Percentiles rank a stretch among this genome's conserved stretches.
These are phyloP conservation scores for Phragmites australis DNA, from an alignment of 176 grass and related monocot genomes.

Conservation along the genomic window DNA sequence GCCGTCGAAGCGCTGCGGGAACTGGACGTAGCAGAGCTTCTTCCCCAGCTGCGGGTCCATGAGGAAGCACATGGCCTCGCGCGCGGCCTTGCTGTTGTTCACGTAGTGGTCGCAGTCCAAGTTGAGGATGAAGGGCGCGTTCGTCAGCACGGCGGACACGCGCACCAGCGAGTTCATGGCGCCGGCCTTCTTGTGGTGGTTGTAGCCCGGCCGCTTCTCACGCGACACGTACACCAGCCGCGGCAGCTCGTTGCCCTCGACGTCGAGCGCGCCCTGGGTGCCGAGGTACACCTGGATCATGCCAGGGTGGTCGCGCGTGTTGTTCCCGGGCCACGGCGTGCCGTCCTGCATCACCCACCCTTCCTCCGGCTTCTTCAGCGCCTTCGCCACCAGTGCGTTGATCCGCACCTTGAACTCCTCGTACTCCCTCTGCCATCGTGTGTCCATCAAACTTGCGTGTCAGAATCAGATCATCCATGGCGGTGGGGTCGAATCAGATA, in stretches of 20 bases:
- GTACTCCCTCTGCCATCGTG: conserved; percentile 59
- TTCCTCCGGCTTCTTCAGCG: conserved; percentile 91
- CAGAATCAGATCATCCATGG: not conserved
- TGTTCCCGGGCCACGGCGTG: conserved; percentile 94
- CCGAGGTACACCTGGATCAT: conserved; percentile 98
- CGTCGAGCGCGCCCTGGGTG: conserved; percentile 78
- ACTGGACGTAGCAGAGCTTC: conserved; percentile 96
- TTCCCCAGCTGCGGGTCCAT: conserved; percentile 96
- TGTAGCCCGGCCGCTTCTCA: conserved; percentile 78
- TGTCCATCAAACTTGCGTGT: not conserved
- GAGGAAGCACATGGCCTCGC: conserved; percentile 98
- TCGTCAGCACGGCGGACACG: conserved; percentile 89
- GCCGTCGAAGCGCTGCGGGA: conserved; percentile 92
- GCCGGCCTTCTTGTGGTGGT: conserved; percentile 97
- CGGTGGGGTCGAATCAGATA: not conserved
- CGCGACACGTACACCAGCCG: conserved; percentile 83
- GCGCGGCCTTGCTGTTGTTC: conserved; percentile 95
- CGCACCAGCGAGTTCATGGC: conserved; percentile 88
- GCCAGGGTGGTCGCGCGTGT: conserved; percentile 86
- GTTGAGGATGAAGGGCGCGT: conserved; percentile 91
- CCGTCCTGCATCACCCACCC: conserved; percentile 99
- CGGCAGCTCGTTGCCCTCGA: conserved; percentile 79
- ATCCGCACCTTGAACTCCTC: conserved; percentile 95
- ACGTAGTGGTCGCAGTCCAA: conserved; percentile 98
- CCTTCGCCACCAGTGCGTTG: conserved; percentile 88